A percentile compares a stretch with the other conserved stretches of the same genome.
Evolutionary conservation across 2,329 filamentous ascomycete species (phyloP).

Genomic region (Dactylonectria estremocensis): DNA sequence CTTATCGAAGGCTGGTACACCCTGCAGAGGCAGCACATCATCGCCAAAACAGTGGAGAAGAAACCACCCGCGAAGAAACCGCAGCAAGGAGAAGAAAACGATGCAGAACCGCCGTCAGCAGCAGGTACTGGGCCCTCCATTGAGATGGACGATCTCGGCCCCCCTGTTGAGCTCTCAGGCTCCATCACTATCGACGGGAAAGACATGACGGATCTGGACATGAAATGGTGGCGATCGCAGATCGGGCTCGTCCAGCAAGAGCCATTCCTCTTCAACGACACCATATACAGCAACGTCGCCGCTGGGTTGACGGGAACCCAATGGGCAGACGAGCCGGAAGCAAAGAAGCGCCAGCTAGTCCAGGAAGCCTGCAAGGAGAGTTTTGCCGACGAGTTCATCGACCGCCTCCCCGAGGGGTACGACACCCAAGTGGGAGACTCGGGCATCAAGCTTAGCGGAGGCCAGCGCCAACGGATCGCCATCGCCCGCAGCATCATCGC

Average conservation of each 20-base stretch:
- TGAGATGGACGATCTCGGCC: constrained; percentile 54
- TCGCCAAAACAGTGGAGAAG: background rate
- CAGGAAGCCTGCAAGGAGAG: constrained; percentile 76
- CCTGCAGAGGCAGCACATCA: constrained; percentile 30
- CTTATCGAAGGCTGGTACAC: constrained; percentile 70
- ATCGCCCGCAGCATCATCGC: constrained; percentile 83
- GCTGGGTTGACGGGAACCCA: constrained; percentile 69
- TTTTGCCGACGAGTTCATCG: constrained; percentile 79
- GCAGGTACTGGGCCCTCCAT: no score
- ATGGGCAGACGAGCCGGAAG: constrained; percentile 67
- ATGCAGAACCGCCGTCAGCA: background rate
- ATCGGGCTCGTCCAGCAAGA: constrained; percentile 80
- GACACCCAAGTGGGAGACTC: constrained; percentile 82
- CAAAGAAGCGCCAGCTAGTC: constrained; percentile 72
- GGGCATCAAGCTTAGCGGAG: constrained; percentile 84
- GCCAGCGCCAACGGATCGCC: constrained; percentile 86
- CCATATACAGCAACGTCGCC: constrained; percentile 74
- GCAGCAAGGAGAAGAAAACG: background rate
- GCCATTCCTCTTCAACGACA: constrained; percentile 77
- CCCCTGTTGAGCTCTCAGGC: constrained; percentile 61
- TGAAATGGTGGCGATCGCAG: constrained; percentile 74
- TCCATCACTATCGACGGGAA: constrained; percentile 68
- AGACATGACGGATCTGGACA: constrained; percentile 69
- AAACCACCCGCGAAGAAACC: background rate
- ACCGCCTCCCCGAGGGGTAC: constrained; percentile 77